Evolutionary conservation across 208 protist species (phyloP).

Genomic region (Wallacemonas sp.): DNA sequence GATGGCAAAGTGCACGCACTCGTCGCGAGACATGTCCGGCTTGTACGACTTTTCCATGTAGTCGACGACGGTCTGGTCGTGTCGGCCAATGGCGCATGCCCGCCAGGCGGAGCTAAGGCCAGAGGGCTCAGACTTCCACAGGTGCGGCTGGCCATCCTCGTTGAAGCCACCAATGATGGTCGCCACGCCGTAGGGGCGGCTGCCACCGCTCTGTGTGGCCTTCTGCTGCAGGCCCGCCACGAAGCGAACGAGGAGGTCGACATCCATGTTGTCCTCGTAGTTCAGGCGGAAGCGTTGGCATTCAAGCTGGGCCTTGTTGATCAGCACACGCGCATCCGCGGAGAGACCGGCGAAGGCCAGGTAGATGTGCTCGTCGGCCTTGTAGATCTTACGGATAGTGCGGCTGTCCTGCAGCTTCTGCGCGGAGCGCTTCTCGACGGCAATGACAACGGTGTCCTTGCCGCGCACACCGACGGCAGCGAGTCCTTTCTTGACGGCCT

Average conservation of each 20-base stretch:
- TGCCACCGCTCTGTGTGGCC: slow-evolving; percentile 98
- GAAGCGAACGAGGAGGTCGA: slow-evolving; percentile 98
- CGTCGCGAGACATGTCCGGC: slow-evolving; percentile 88
- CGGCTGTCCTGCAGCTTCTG: slow-evolving; percentile 99
- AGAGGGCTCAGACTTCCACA: slow-evolving; percentile 90
- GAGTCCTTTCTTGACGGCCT: slow-evolving; percentile 98
- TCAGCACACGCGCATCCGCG: slow-evolving; percentile 99
- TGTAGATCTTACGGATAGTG: slow-evolving; percentile 98
- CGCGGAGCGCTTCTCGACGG: slow-evolving; percentile 98
- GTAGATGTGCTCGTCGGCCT: slow-evolving; percentile 98
- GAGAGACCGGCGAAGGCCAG: slow-evolving; percentile 98
- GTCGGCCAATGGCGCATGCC: slow-evolving; percentile 88
- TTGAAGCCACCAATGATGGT: slow-evolving; percentile 99
- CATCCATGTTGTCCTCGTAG: slow-evolving; percentile 97
- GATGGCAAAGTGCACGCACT: slow-evolving; percentile 97
- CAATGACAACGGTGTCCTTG: slow-evolving; percentile 94
- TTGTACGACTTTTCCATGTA: slow-evolving; percentile 99
- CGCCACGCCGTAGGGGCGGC: slow-evolving; percentile 99
- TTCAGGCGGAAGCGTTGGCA: slow-evolving; percentile 98
- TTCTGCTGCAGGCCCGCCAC: slow-evolving; percentile 98
- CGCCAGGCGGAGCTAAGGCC: slow-evolving; percentile 86
- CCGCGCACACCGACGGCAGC: slow-evolving; percentile 87
- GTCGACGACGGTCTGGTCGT: slow-evolving; percentile 98
- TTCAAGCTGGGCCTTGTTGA: slow-evolving; percentile 98
- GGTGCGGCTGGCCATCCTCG: slow-evolving; percentile 92